These are phyloP conservation scores for Dendrocalamus latiflorus DNA, from an alignment of 202 grass and related monocot species.

Conservation along the genomic window DNA sequence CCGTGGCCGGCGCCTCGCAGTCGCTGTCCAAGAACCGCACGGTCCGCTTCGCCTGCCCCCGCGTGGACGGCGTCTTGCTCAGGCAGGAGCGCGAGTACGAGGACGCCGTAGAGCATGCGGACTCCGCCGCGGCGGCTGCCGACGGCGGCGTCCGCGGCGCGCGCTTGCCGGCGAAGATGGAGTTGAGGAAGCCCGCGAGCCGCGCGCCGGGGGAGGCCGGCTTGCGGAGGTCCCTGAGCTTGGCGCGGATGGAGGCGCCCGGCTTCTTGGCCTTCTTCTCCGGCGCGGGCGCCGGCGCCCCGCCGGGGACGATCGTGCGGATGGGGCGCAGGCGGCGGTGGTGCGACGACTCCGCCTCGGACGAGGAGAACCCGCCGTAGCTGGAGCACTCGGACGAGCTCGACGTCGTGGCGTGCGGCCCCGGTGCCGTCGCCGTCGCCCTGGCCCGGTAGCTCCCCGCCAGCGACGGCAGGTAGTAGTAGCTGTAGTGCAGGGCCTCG, in stretches of 20 bases:
- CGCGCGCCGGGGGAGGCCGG: slow-evolving; percentile 75
- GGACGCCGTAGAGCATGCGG: slow-evolving; percentile 69
- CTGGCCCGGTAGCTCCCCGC: slow-evolving; percentile 27
- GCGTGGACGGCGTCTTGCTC: slow-evolving; percentile 79
- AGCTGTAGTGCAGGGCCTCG: slow-evolving; percentile 33
- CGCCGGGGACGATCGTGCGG: slow-evolving; percentile 14
- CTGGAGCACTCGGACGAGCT: slow-evolving; percentile 97
- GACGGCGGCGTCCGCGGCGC: slow-evolving; percentile 11
- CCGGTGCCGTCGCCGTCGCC: neutral
- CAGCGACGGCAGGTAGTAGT: slow-evolving; percentile 41
- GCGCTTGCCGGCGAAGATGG: slow-evolving; percentile 61
- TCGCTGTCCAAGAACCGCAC: slow-evolving; percentile 61
- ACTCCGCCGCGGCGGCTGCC: slow-evolving; percentile 15
- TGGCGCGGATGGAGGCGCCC: slow-evolving; percentile 56
- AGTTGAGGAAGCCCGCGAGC: slow-evolving; percentile 72
- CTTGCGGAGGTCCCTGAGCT: slow-evolving; percentile 68
- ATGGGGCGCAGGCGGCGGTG: slow-evolving; percentile 67
- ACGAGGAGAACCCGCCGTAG: slow-evolving; percentile 92
- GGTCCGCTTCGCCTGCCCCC: slow-evolving; percentile 45
- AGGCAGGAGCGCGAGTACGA: slow-evolving; percentile 76
- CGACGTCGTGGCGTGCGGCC: slow-evolving; percentile 55
- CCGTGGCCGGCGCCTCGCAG: slow-evolving; percentile 21
- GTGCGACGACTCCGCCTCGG: slow-evolving; percentile 72
- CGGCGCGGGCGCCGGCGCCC: neutral
- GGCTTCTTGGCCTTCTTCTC: slow-evolving; percentile 55